These are phyloP conservation scores for Populus deltoides DNA, from an alignment of 345 rosid genomes.

Conservation along the genomic window DNA sequence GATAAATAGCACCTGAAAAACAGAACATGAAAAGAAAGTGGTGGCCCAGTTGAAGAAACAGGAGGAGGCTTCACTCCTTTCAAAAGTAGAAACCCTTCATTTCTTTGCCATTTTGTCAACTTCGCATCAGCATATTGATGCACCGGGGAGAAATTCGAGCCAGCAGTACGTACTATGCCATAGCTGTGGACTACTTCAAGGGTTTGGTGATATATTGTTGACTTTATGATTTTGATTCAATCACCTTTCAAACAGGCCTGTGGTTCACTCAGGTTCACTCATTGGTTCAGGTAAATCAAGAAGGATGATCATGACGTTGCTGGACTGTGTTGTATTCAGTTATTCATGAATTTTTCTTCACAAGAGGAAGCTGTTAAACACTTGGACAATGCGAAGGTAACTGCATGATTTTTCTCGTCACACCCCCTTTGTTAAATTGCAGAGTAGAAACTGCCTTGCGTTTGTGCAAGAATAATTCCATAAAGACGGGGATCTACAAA, in stretches of 20 bases:
- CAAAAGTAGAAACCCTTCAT: not conserved
- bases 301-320: slow-evolving; percentile 83
- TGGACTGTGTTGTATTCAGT: slow-evolving; percentile 91
- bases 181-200: not conserved
- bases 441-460: not conserved
- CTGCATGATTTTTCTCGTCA: slow-evolving; percentile 1
- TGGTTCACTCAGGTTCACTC: not conserved
- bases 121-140: not conserved
- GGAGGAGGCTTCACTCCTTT: not conserved
- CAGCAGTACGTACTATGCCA: not conserved
- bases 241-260: not conserved
- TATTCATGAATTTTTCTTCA: slow-evolving; percentile 81
- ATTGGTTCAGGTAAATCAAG: slow-evolving; percentile 70
- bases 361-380: slow-evolving; percentile 91
- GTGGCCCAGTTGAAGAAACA: not conserved
- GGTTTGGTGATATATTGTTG: not conserved
- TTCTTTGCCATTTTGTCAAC: not conserved
- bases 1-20: not conserved
- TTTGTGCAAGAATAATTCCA: not conserved
- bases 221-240: not conserved
- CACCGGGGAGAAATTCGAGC: not conserved
- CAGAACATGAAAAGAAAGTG: not conserved
- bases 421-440: not conserved
- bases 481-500: not conserved
- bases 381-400: slow-evolving; percentile 87